phyloP scores from a whole-genome alignment of 331 rosid genomes.

The Malus hybrid region DNA sequence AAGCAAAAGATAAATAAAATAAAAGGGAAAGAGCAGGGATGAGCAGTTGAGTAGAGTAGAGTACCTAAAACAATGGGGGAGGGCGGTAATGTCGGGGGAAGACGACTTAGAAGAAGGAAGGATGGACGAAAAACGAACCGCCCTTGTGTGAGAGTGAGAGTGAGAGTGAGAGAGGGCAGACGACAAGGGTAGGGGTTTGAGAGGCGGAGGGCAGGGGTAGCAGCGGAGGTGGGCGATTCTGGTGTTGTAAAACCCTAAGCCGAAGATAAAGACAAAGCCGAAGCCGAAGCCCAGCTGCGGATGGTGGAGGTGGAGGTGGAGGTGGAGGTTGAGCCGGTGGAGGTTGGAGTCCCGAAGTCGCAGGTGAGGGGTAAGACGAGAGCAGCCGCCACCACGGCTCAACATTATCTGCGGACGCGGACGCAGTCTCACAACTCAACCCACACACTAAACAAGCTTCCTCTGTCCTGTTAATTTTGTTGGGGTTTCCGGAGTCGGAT shows the following conservation, averaged over 20 bases:
- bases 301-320: not conserved
- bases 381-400: constrained; percentile 22
- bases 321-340: constrained; percentile 8
- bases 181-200: constrained; percentile 9
- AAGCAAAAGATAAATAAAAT: not conserved
- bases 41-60: not conserved
- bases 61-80: constrained; percentile 54
- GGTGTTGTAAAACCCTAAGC: constrained; percentile 20
- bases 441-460: not conserved
- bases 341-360: constrained; percentile 42
- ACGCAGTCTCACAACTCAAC: not conserved
- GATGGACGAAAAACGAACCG: constrained; percentile 11
- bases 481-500: not conserved
- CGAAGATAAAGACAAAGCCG: not conserved
- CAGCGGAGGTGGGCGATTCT: constrained; percentile 28
- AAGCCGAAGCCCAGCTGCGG: not conserved
- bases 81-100: constrained; percentile 28
- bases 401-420: constrained; percentile 6
- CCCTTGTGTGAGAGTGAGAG: not conserved
- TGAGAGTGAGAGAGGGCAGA: not conserved
- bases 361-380: constrained; percentile 48
- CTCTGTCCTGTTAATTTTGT: not conserved
- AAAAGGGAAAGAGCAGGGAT: not conserved
- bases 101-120: constrained; percentile 32
- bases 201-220: constrained; percentile 19